phyloP scores from a whole-genome alignment of 108 stramenopile species.

The Pelagomonas calceolata region DNA sequence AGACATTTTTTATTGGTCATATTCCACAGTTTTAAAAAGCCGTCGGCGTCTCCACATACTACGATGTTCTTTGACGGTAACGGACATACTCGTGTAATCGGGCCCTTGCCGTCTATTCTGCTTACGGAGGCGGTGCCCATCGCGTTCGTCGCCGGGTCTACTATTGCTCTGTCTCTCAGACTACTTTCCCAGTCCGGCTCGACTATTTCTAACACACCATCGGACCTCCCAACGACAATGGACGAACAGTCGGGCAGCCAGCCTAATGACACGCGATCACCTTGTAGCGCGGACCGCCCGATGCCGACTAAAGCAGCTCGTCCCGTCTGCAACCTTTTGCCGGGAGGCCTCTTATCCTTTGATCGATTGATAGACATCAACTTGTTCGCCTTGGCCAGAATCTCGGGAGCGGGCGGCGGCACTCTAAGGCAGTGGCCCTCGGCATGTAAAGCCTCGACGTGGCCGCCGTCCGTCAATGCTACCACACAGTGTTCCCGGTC shows the following conservation, averaged over 20 bases:
- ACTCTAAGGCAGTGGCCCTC: neutral
- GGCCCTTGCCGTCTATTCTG: neutral
- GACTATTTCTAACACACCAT: neutral
- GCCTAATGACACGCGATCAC: neutral
- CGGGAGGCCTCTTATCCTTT: no score
- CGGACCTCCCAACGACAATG: neutral
- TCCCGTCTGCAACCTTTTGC: neutral
- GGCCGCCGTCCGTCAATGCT: neutral
- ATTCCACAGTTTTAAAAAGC: neutral
- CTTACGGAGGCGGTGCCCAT: neutral
- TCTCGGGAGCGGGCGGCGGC: no score
- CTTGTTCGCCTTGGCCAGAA: neutral
- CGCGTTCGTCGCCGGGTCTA: no score
- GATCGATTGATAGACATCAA: neutral
- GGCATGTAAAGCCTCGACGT: neutral
- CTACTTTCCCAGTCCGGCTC: neutral
- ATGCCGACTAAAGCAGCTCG: neutral
- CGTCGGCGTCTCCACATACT: neutral
- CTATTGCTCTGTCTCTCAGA: neutral
- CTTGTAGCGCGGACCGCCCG: neutral
- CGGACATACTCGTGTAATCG: neutral
- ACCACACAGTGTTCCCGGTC: neutral
- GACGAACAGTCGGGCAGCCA: neutral
- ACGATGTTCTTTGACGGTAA: neutral
- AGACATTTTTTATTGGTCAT: no score